phyloP scores from a whole-genome alignment of 345 rosid genomes.

The Hibiscus mutabilis region DNA sequence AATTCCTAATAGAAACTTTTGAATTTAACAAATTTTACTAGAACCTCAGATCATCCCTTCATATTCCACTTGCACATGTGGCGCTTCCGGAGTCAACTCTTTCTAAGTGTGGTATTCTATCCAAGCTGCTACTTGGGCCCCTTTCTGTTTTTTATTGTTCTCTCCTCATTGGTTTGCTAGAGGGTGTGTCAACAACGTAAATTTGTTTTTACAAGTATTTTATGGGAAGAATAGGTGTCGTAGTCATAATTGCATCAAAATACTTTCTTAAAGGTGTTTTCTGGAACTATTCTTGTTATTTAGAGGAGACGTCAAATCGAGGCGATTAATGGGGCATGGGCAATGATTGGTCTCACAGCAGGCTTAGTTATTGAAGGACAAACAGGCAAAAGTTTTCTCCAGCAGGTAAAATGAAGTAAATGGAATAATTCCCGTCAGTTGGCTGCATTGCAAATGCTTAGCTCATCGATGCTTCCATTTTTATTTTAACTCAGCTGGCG shows the following conservation, averaged over 20 bases:
- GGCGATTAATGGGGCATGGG: constrained; percentile 93
- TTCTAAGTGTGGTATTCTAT: background rate
- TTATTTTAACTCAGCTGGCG: constrained; percentile 43
- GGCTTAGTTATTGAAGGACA: constrained; percentile 83
- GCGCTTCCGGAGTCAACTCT: background rate
- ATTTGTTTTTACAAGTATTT: background rate
- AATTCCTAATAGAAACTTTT: background rate
- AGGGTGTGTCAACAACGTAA: background rate
- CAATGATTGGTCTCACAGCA: constrained; percentile 75
- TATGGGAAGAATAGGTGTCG: background rate
- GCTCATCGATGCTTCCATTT: constrained; percentile 1
- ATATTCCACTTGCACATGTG: background rate
- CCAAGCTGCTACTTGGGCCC: background rate
- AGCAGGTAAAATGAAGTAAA: constrained; percentile 47
- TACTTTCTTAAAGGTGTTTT: background rate
- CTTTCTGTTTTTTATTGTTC: background rate
- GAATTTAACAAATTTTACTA: background rate
- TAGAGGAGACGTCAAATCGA: constrained; percentile 79
- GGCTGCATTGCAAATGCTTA: background rate
- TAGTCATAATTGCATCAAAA: background rate
- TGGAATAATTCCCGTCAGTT: background rate
- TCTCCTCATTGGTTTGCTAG: background rate
- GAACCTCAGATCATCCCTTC: background rate
- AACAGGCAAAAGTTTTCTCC: constrained; percentile 55
- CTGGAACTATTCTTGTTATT: constrained; percentile 4